phyloP scores from a whole-genome alignment of 495 filamentous ascomycete species.

The Xylaria bambusicola region DNA sequence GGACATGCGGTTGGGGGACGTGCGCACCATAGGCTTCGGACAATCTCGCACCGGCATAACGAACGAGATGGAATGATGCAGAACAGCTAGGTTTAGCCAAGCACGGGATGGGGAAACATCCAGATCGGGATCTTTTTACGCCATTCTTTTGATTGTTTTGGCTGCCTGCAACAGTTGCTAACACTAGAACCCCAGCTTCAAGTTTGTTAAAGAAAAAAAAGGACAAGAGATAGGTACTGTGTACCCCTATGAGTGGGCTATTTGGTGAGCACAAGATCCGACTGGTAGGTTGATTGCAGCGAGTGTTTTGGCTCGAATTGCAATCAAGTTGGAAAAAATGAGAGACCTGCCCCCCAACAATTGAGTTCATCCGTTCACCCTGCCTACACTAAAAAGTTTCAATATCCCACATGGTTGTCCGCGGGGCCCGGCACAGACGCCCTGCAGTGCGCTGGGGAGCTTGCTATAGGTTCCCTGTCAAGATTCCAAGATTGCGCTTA shows the following conservation, averaged over 20 bases:
- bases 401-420: constrained; percentile 8
- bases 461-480: background rate
- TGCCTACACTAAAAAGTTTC: background rate
- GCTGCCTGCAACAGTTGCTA: too few relatives aligned
- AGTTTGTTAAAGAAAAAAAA: background rate
- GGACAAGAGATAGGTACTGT: constrained; percentile 4
- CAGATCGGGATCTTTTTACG: background rate
- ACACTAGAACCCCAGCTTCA: too few relatives aligned
- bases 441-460: background rate
- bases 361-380: constrained; percentile 25
- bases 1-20: constrained; percentile 18
- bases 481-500: background rate
- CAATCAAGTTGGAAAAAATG: background rate
- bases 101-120: background rate
- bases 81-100: too few relatives aligned
- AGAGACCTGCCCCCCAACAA: constrained; percentile 33
- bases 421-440: constrained; percentile 11
- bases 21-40: constrained; percentile 7
- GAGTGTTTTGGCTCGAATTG: background rate
- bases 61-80: background rate
- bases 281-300: constrained; percentile 17
- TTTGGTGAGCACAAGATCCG: constrained; percentile 2
- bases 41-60: background rate
- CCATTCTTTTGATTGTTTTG: too few relatives aligned
- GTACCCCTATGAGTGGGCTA: constrained; percentile 17